Base-by-base conservation (phyloP, 2,329 filamentous ascomycete genomes). In the Aspergillus fumigatus region DNA sequence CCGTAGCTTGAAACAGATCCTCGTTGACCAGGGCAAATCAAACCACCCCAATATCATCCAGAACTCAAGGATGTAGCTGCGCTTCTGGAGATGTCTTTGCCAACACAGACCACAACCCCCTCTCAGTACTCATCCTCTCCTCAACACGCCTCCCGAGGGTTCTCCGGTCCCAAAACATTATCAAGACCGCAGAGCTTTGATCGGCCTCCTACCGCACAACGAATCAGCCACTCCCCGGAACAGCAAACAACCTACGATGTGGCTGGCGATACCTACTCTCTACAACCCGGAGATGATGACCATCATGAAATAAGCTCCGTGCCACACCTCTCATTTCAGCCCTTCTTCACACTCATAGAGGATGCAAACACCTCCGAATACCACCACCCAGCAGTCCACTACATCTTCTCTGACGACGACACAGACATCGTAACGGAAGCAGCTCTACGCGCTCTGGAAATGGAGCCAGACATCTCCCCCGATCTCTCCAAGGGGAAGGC, bases 341-440 rank as follows among this genome's bases (percentile, higher is more conserved):
- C 91, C 2, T 88, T 96, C 78, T 97, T 96, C 78, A 88, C 90
- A 1, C 80, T 97, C 45, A 81, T 97, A 62, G 86, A 90, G 68
- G 92, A 96, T 72, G 76, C 82, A 10, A 82, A 84, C n/a, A 87
- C 84, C 8, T 82, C 85, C 65, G 84, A 89, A 48, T 89, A 90
- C 59, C 82, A 90, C 66, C 92, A 97, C 71, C 94, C 93, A 1
- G 86, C 84, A 53, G 86, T 96, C 1, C 91, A 93, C 76, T 97
- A 97, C 77, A 83, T 97, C 68, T 97, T 99, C 77, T 84, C 85
- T 65, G 92, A 97, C 73, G 94, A 97, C 74, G 92, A 97, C 69
- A 84, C 86, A 1, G 88, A 92, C 49, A 78, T 89, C 48, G 79
- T 96, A 40, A 88, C 88, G 1, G 81, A 85, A 40, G 86, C 88